These are phyloP conservation scores for Beta vulgaris DNA, from an alignment of 148 eudicot genomes.

Conservation along the genomic window DNA sequence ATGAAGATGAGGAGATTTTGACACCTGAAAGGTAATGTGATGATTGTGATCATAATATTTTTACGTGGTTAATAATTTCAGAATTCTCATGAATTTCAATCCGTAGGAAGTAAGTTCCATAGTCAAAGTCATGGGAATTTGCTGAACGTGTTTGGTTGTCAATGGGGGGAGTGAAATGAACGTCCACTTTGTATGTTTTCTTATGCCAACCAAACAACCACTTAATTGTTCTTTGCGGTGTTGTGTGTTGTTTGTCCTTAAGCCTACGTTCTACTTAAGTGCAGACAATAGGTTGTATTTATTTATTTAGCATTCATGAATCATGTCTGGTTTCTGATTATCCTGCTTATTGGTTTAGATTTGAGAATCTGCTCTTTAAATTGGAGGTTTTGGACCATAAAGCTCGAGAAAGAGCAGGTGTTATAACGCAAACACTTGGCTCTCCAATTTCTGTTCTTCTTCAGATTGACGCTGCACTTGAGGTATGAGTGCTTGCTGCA, in stretches of 20 bases:
- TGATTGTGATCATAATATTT: too few species aligned
- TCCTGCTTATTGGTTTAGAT: slow-evolving; percentile 43
- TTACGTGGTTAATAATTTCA: too few species aligned
- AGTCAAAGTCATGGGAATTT: too few species aligned
- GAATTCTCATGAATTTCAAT: too few species aligned
- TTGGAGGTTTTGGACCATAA: slow-evolving; percentile 88
- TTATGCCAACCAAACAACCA: too few species aligned
- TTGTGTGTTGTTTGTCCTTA: not conserved
- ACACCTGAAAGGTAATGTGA: slow-evolving; percentile 65
- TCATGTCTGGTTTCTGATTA: slow-evolving; percentile 17
- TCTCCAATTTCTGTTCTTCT: slow-evolving; percentile 73
- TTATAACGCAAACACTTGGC: slow-evolving; percentile 78
- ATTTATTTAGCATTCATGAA: not conserved
- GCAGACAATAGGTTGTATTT: not conserved
- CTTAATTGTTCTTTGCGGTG: not conserved
- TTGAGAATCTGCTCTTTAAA: slow-evolving; percentile 70
- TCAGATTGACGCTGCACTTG: slow-evolving; percentile 75
- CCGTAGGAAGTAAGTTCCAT: too few species aligned
- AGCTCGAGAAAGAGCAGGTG: slow-evolving; percentile 93
- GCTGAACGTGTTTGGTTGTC: too few species aligned
- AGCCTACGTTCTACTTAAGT: not conserved
- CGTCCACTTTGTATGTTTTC: too few species aligned
- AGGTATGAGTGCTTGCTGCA: slow-evolving; percentile 37
- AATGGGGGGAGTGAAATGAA: too few species aligned
- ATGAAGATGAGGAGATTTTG: slow-evolving; percentile 57